Evolutionary conservation across 2,329 filamentous ascomycete genomes (phyloP), one percentile per base, ranked within the genome.

Genomic region (Aspergillus sp.): DNA sequence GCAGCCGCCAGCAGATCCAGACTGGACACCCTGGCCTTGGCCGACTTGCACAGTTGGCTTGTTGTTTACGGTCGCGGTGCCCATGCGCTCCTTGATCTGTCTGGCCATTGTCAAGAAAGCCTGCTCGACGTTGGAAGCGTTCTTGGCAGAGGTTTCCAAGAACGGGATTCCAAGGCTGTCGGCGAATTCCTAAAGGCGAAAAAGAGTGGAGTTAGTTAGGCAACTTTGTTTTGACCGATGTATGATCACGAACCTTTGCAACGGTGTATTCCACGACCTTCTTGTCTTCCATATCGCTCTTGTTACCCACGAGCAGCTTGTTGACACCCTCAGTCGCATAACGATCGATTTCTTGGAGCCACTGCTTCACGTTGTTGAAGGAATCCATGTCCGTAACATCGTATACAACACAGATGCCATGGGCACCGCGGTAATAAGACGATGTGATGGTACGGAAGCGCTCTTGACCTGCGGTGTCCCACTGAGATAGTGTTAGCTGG

Each of bases 311-410:
- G 65, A 99, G 89, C 69, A 99, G 87, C 87, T 99, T 99, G 89
- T 99, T 99, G 77, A 99, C 95, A 69, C 95, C 95, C 83, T 99
- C 95, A 71, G 95, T 99, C 72, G 95, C 95, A 76, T 99, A 98
- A 80, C 95, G 90, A 84, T 99, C 95, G 74, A 99, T 99, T 84
- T 99, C 95, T 82, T 99, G 95, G 66, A 99, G 88, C 95, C 95
- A 99, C 86, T 99, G 95, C 91, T 99, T 98, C 75, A 99, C 95
- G 84, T 98, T 99, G 89, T 99, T 98, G 92, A 99, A 99, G 31
- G 92, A 97, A 81, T 98, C 95, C 94, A 98, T 97, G 80, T 99
- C 95, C 71, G 95, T 99, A 77, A 99, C 95, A 89, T 99, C 95
- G 87, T 98, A 99, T 79, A 99, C 95, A 72, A 99, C 94, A 83